Base-by-base conservation (phyloP, 805 yeast species). In the Saccharomycopsis synnaedendra region DNA sequence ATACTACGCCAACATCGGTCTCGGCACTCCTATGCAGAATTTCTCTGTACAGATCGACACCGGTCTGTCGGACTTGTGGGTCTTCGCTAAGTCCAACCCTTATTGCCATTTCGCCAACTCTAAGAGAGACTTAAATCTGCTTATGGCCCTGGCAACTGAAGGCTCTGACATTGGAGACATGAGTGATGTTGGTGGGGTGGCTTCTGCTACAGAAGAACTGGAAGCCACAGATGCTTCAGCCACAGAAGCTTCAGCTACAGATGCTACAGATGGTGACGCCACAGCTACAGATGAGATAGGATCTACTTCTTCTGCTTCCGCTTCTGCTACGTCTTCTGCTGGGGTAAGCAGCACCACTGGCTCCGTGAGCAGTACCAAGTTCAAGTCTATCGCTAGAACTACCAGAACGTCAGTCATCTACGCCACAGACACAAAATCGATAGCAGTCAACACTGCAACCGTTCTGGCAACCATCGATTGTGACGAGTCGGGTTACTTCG, bases 41-140 rank as follows among this genome's bases (percentile, higher is more conserved):
- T 49, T 72, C n/a, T 64, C 64, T 7, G 69, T 72, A 3, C 60
- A 68, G 33, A 55, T 74, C 37, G 79, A 74, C 55, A 70, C 77
- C 3, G 78, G 77, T 4, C 70, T 76, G 4, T 68, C 76, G 0
- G 74, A 71, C 50, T 55, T 72, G 39, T 72, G 77, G 77, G 66
- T 72, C 1, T 45, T 39, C 35, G 11, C 44, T 5, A 27, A 28
- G 9, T 28, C 19, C 31, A 49, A 49, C 33, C 47, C 47, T 19
- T 49, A 32, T 30, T 49, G 52, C 34, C 10, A 8, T 8, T 38
- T n/a, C 8, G 29, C 43, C 9, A 10, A 27, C 29, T 40, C 43
- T 6, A 44, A 31, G 19, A 5, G 27, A 27, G 46, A 37, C 31
- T 8, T n/a, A 8, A 34, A 34, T n/a, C n/a, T n/a, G 36, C 36